phyloP scores from a whole-genome alignment of 306 rosid genomes.

The Vigna mungo region DNA sequence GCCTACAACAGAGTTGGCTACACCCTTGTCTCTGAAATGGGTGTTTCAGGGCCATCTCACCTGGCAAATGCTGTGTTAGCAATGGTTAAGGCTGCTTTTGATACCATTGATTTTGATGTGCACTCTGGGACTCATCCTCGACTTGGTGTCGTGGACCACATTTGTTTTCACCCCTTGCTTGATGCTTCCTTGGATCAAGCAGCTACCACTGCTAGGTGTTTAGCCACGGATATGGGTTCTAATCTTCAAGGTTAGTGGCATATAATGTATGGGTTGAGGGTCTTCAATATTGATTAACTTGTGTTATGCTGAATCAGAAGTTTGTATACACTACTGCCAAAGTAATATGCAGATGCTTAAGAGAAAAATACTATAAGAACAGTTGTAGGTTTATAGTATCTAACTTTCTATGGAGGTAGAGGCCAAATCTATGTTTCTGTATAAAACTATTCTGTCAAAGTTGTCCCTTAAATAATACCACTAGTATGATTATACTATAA shows the following conservation, averaged over 20 bases:
- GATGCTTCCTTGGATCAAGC: constrained; percentile 70
- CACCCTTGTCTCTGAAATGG: constrained; percentile 78
- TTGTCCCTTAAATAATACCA: no score
- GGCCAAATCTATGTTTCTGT: no score
- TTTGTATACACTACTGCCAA: background rate
- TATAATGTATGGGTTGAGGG: background rate
- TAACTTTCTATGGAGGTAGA: no score
- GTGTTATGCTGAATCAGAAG: background rate
- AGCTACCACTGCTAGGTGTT: constrained; percentile 64
- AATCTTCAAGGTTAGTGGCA: constrained; percentile 72
- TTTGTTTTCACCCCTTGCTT: constrained; percentile 83
- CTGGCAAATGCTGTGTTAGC: constrained; percentile 71
- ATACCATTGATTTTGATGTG: constrained; percentile 61
- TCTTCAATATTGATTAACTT: background rate
- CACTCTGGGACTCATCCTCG: constrained; percentile 92
- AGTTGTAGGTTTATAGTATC: no score
- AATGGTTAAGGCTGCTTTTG: constrained; percentile 85
- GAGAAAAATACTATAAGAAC: background rate
- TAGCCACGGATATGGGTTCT: constrained; percentile 68
- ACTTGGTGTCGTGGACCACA: constrained; percentile 88
- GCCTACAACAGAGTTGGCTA: constrained; percentile 90
- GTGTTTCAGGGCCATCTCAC: constrained; percentile 48
- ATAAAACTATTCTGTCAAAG: no score
- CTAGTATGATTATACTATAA: no score
- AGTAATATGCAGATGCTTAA: background rate